phyloP scores from a whole-genome alignment of 2,329 filamentous ascomycete genomes.

The Colletotrichum sp. region DNA sequence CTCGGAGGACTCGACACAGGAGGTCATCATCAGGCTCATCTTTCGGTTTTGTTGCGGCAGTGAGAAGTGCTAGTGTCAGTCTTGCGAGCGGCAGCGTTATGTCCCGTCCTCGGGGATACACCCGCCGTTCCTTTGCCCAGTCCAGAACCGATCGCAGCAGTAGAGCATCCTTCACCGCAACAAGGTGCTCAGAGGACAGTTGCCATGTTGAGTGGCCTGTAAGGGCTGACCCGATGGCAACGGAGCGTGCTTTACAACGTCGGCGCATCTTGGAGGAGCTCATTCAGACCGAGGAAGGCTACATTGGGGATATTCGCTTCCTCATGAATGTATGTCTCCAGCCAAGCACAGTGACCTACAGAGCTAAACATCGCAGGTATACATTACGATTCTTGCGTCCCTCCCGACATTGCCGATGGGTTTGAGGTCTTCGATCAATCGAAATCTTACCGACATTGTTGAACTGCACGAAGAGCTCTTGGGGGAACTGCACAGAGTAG shows the following conservation, averaged over 20 bases:
- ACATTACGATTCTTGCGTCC: constrained; percentile 77
- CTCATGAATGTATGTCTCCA: constrained; percentile 74
- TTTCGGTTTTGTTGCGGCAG: constrained; percentile 77
- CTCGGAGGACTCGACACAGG: constrained; percentile 44
- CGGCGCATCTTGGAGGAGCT: constrained; percentile 85
- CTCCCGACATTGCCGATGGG: constrained; percentile 68
- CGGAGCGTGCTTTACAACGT: constrained; percentile 75
- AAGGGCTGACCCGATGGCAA: constrained; percentile 70
- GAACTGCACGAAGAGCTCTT: constrained; percentile 85
- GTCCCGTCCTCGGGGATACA: constrained; percentile 62
- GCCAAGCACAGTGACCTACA: neutral
- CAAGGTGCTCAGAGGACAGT: constrained; percentile 71
- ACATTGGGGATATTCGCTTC: constrained; percentile 86
- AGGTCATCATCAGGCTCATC: constrained; percentile 77
- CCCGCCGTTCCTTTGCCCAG: constrained; percentile 54
- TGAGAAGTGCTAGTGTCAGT: constrained; percentile 83
- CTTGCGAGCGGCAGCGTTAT: constrained; percentile 74
- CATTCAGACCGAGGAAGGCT: constrained; percentile 84
- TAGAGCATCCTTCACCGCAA: constrained; percentile 62
- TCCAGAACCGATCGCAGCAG: constrained; percentile 69
- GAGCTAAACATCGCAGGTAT: constrained; percentile 57
- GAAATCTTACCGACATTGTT: constrained; percentile 80
- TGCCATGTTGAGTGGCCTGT: constrained; percentile 60
- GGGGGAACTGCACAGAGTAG: constrained; percentile 70
- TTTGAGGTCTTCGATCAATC: constrained; percentile 75